A percentile compares a stretch with the other conserved stretches of the same genome.
phyloP scores from a whole-genome alignment of 2,329 filamentous ascomycete species.

The Clarireedia homoeocarpa region DNA sequence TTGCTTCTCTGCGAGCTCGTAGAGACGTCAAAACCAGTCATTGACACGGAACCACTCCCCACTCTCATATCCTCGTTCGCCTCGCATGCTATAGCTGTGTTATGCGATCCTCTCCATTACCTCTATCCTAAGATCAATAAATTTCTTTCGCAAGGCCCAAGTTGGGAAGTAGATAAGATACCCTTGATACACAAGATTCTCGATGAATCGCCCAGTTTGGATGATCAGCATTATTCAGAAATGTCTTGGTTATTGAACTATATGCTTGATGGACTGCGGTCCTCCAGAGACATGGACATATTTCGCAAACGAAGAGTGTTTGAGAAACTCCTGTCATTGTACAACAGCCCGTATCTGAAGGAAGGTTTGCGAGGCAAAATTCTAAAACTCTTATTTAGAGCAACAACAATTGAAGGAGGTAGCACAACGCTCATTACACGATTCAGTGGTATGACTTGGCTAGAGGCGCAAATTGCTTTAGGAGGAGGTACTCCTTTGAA shows the following conservation, averaged over 20 bases:
- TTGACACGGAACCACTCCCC: slow-evolving; percentile 54
- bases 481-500: slow-evolving; percentile 41
- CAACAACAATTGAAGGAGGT: slow-evolving; percentile 59
- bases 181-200: slow-evolving; percentile 60
- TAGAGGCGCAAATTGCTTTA: slow-evolving; percentile 50
- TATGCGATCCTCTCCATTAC: slow-evolving; percentile 69
- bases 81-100: slow-evolving; percentile 57
- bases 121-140: slow-evolving; percentile 82
- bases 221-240: slow-evolving; percentile 66
- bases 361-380: slow-evolving; percentile 46
- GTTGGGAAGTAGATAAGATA: slow-evolving; percentile 67
- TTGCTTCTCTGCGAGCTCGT: slow-evolving; percentile 71
- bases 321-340: slow-evolving; percentile 65
- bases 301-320: slow-evolving; percentile 59
- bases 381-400: slow-evolving; percentile 56
- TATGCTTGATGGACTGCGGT: slow-evolving; percentile 59
- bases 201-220: slow-evolving; percentile 58
- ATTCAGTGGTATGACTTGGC: slow-evolving; percentile 67
- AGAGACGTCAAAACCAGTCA: slow-evolving; percentile 57
- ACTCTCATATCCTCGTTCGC: slow-evolving; percentile 73
- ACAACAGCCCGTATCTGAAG: slow-evolving; percentile 57
- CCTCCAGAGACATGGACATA: slow-evolving; percentile 49
- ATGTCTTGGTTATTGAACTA: slow-evolving; percentile 67
- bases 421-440: slow-evolving; percentile 76
- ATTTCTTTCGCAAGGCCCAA: slow-evolving; percentile 70